Evolutionary conservation across 2,329 filamentous ascomycete species (phyloP).

Genomic region (Microdochium bolleyi): DNA sequence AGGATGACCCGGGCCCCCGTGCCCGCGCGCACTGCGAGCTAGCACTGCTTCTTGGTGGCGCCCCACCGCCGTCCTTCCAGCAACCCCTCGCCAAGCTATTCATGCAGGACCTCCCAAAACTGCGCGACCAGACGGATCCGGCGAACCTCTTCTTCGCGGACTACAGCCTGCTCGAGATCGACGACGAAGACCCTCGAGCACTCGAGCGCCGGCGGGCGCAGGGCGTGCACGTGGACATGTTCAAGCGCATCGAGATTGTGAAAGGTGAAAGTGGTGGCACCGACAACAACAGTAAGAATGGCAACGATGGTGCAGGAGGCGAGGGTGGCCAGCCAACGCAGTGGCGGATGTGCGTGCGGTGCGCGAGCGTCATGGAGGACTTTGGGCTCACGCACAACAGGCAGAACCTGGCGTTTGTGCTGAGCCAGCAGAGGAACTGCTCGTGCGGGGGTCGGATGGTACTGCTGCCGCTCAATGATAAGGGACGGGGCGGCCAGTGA

Average conservation of each 20-base stretch:
- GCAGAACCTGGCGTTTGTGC: constrained; percentile 44
- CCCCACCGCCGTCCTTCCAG: constrained; percentile 38
- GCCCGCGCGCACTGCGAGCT: constrained; percentile 43
- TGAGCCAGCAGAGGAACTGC: constrained; percentile 47
- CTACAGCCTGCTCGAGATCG: constrained; percentile 60
- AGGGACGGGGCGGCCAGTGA: background rate
- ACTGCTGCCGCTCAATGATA: background rate
- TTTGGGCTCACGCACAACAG: constrained; percentile 27
- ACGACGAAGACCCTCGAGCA: constrained; percentile 42
- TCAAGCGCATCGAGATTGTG: constrained; percentile 49
- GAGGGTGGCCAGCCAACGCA: constrained; percentile 8
- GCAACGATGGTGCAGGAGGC: background rate
- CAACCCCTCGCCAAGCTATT: constrained; percentile 60
- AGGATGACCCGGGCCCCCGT: constrained; percentile 28
- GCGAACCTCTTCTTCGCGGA: constrained; percentile 66
- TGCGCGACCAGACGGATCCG: constrained; percentile 36
- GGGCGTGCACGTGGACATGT: constrained; percentile 42
- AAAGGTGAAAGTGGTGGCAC: constrained; percentile 3
- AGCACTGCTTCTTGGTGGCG: constrained; percentile 39
- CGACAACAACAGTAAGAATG: constrained; percentile 3
- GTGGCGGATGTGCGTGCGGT: constrained; percentile 48
- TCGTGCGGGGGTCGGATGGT: constrained; percentile 46
- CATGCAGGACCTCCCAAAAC: constrained; percentile 44
- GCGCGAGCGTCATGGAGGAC: constrained; percentile 60
- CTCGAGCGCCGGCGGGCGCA: constrained; percentile 27